A percentile compares a stretch with the other conserved stretches of the same genome.
phyloP scores from a whole-genome alignment of 352 stramenopile species.

The Globisporangium radiosum region DNA sequence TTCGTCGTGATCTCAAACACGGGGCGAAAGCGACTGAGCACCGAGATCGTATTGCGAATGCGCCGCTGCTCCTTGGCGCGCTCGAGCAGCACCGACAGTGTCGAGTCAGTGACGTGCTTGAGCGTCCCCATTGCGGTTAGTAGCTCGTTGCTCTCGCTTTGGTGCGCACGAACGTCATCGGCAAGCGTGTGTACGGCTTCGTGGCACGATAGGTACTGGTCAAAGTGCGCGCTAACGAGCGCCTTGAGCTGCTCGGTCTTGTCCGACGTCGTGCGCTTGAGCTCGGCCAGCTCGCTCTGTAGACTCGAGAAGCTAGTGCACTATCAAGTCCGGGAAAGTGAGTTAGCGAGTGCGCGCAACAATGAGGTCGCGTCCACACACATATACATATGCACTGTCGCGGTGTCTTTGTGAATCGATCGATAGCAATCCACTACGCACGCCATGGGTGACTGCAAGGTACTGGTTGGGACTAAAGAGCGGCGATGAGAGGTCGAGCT shows the following conservation, averaged over 20 bases:
- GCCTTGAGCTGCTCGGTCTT: conserved; percentile 83
- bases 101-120: conserved; percentile 52
- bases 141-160: conserved; percentile 50
- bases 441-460: conserved; percentile 56
- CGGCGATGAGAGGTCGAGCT: conserved; percentile 54
- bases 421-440: conserved; percentile 13
- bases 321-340: conserved; percentile 14
- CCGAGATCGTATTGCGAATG: conserved; percentile 66
- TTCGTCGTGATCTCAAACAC: conserved; percentile 72
- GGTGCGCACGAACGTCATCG: conserved; percentile 55
- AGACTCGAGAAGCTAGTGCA: conserved; percentile 54
- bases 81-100: conserved; percentile 71
- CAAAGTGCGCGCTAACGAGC: conserved; percentile 73
- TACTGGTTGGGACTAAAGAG: conserved; percentile 56
- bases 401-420: no score
- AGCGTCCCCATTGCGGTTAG: conserved; percentile 47
- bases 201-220: conserved; percentile 80
- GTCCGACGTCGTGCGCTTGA: conserved; percentile 70
- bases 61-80: conserved; percentile 66
- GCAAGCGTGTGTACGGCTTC: conserved; percentile 60
- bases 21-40: conserved; percentile 57
- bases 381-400: background rate
- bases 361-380: background rate
- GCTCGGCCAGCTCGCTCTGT: conserved; percentile 53
- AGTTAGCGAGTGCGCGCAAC: background rate